These are phyloP conservation scores for Schizophyllum amplum DNA, from an alignment of 1,284 basidiomycete genomes.

Conservation along the genomic window DNA sequence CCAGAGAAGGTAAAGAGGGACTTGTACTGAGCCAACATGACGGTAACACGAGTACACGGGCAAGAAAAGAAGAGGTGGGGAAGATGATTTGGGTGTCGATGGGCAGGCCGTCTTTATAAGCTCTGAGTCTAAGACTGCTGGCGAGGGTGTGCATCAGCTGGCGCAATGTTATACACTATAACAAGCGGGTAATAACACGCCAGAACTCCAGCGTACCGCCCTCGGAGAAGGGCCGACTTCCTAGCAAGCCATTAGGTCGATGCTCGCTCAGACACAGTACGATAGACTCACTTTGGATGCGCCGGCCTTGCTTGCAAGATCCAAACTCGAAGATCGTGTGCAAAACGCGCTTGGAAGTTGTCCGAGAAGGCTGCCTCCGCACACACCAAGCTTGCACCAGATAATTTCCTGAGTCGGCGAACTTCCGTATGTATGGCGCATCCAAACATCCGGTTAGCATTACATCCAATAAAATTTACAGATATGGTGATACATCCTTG, in stretches of 20 bases:
- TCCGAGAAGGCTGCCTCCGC: not conserved
- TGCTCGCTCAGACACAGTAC: too few species aligned
- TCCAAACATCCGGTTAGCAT: not conserved
- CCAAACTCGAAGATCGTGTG: not conserved
- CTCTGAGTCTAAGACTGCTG: too few species aligned
- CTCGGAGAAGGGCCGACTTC: not conserved
- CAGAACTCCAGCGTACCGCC: not conserved
- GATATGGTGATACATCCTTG: not conserved
- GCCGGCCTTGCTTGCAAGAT: too few species aligned
- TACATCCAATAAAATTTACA: not conserved
- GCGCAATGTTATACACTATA: not conserved
- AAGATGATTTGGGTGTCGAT: too few species aligned
- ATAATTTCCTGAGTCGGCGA: not conserved
- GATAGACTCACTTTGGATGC: too few species aligned
- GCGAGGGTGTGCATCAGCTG: too few species aligned
- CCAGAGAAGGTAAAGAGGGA: not conserved
- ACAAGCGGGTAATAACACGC: not conserved
- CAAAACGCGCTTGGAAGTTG: not conserved
- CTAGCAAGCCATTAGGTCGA: not conserved
- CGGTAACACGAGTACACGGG: too few species aligned
- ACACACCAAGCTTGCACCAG: not conserved
- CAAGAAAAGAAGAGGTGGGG: too few species aligned
- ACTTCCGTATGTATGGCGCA: too few species aligned
- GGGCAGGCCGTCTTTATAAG: not conserved
- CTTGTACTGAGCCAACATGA: not conserved